Conservation (phyloP, 202 grass and related monocot genomes). For the Zizania palustris region DNA sequence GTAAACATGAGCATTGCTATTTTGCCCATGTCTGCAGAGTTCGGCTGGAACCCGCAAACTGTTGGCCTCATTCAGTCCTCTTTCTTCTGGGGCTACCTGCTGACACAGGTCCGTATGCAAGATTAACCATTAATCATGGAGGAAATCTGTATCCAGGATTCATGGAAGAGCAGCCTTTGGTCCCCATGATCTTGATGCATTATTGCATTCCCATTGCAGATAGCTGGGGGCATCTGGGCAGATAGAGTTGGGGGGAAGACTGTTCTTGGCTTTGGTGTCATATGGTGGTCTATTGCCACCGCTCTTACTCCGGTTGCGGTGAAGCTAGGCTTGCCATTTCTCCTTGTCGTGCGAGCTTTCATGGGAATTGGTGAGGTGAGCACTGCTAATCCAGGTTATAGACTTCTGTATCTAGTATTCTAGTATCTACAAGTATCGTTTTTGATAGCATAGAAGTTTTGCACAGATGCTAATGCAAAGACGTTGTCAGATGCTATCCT, state of each 20-base stretch:
- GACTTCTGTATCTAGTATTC: neutral
- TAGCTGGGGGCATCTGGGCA: constrained; percentile 97
- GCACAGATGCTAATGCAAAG: neutral
- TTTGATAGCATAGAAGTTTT: neutral
- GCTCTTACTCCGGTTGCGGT: constrained; percentile 83
- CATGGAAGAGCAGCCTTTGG: neutral
- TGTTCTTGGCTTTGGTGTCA: constrained; percentile 84
- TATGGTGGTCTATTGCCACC: constrained; percentile 97
- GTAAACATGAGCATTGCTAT: constrained; percentile 99
- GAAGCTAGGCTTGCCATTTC: constrained; percentile 86
- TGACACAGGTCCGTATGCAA: constrained; percentile 71
- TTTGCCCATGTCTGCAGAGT: constrained; percentile 90
- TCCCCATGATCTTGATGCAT: neutral
- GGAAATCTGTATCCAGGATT: neutral
- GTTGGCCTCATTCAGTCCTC: constrained; percentile 92
- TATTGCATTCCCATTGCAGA: constrained; percentile 46
- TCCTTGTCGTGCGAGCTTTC: constrained; percentile 85
- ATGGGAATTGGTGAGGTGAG: constrained; percentile 97
- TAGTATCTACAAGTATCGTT: neutral
- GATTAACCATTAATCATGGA: neutral
- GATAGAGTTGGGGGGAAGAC: constrained; percentile 93
- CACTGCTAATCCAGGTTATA: neutral
- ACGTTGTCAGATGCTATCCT: neutral
- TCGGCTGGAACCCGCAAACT: constrained; percentile 82
- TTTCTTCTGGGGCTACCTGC: constrained; percentile 99